phyloP scores from a whole-genome alignment of 176 grass and related monocot species.

The Coix lacrymajobi region DNA sequence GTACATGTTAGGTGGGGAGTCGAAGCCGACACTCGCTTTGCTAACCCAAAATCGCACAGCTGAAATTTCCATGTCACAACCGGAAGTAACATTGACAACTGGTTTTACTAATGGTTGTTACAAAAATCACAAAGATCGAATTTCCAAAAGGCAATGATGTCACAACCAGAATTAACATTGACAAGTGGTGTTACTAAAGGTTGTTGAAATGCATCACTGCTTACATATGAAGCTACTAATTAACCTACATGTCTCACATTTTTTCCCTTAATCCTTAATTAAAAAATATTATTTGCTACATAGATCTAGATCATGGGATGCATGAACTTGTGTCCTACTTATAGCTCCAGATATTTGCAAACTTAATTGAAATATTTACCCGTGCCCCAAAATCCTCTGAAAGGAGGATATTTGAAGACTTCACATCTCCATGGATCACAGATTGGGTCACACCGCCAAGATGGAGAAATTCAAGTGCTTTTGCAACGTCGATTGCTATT shows the following conservation, averaged over 20 bases:
- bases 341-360: slow-evolving; percentile 11
- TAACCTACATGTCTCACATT: not conserved
- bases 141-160: slow-evolving; percentile 26
- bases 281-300: not conserved
- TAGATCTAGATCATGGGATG: not conserved
- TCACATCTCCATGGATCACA: slow-evolving; percentile 92
- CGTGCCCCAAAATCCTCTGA: slow-evolving; percentile 72
- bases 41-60: slow-evolving; percentile 96
- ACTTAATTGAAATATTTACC: slow-evolving; percentile 44
- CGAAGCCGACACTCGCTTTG: slow-evolving; percentile 72
- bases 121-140: slow-evolving; percentile 81
- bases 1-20: slow-evolving; percentile 63
- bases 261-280: not conserved
- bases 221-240: not conserved
- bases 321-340: not conserved
- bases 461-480: slow-evolving; percentile 90
- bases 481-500: slow-evolving; percentile 64
- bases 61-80: slow-evolving; percentile 46
- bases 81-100: not conserved
- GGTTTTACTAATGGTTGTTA: not conserved
- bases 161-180: slow-evolving; percentile 9
- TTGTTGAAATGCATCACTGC: slow-evolving; percentile 9
- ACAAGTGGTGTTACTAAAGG: not conserved
- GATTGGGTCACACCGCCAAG: slow-evolving; percentile 37
- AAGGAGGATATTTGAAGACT: slow-evolving; percentile 95